Base-by-base conservation (phyloP, 2,329 filamentous ascomycete genomes). In the Cladobotryum mycophilum region DNA sequence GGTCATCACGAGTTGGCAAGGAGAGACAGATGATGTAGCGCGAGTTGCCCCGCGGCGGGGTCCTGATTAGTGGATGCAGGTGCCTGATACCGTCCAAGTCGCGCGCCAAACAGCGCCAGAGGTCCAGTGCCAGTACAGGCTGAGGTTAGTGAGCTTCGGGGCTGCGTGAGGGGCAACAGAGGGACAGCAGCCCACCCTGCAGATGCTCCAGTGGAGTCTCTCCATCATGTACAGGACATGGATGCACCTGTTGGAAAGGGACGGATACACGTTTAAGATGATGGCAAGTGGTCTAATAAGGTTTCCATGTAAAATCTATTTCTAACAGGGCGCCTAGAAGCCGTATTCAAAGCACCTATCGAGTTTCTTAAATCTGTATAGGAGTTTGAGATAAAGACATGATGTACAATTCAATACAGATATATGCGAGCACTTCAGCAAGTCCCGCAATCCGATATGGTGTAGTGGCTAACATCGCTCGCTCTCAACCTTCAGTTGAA, bases 401-500 rank as follows among this genome's bases (percentile, higher is more conserved):
- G 4, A 30, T 6, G 9, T 7, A 3, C 25, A 30, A 30, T n/a
- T n/a, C n/a, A n/a, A n/a, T n/a, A n/a, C n/a, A n/a, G n/a, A n/a
- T n/a, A n/a, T n/a, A n/a, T n/a, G n/a, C n/a, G n/a, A n/a, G n/a
- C n/a, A n/a, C n/a, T n/a, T n/a, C n/a, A n/a, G n/a, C n/a, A n/a
- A n/a, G n/a, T n/a, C n/a, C n/a, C n/a, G n/a, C n/a, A n/a, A n/a
- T 65, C 63, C 63, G 62, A 59, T 64, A 64, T 65, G 63, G 63
- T 65, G 62, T 65, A 65, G 62, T 64, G 63, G 63, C 62, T 64
- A 65, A 64, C 63, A 65, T 65, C 63, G 63, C 61, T 65, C 63
- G 61, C 62, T 65, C 63, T 66, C 62, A 65, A 48, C 45, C 40
- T 53, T 45, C 44, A 38, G 40, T 53, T 53, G 47, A 52, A 45